Conservation (phyloP, 2,329 filamentous ascomycete genomes). For the Torrubiella hemipterigena region DNA sequence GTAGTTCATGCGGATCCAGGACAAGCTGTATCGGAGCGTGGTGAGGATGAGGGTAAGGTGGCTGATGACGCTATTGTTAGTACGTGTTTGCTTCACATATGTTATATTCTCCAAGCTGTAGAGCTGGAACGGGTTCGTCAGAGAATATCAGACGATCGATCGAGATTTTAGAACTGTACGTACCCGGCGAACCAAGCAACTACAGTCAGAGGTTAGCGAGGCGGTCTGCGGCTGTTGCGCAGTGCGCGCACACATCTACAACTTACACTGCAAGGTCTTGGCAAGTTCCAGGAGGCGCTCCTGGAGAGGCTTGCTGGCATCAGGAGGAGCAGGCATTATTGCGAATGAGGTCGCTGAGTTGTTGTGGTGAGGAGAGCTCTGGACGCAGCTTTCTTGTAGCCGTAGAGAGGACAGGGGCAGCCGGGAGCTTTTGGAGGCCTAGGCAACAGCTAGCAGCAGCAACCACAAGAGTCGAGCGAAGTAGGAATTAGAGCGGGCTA, state of each 20-base stretch:
- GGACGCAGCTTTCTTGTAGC: too few species aligned
- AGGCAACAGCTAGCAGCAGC: too few species aligned
- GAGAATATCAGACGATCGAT: slow-evolving; percentile 3
- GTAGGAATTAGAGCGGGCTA: too few species aligned
- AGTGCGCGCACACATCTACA: slow-evolving; percentile 13
- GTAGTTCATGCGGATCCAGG: slow-evolving; percentile 82
- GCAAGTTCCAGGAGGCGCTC: slow-evolving; percentile 69
- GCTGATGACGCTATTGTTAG: slow-evolving; percentile 30
- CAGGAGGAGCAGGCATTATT: slow-evolving; percentile 66
- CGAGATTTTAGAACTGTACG: slow-evolving; percentile 17
- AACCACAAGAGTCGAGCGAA: too few species aligned
- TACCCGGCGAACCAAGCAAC: slow-evolving; percentile 77
- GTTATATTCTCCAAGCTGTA: background rate
- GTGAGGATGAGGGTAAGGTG: slow-evolving; percentile 78
- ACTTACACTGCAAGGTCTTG: slow-evolving; percentile 84
- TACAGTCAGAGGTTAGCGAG: slow-evolving; percentile 25
- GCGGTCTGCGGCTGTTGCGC: slow-evolving; percentile 9
- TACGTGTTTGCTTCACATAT: slow-evolving; percentile 3
- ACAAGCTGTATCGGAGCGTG: slow-evolving; percentile 72
- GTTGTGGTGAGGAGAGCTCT: too few species aligned
- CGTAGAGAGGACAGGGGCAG: too few species aligned
- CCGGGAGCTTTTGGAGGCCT: too few species aligned
- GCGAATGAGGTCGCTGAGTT: background rate
- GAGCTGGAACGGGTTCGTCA: too few species aligned
- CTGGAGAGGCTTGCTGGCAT: slow-evolving; percentile 54